Evolutionary conservation across 257 asterid genomes (phyloP).

Genomic region (Voacanga thouarsii): DNA sequence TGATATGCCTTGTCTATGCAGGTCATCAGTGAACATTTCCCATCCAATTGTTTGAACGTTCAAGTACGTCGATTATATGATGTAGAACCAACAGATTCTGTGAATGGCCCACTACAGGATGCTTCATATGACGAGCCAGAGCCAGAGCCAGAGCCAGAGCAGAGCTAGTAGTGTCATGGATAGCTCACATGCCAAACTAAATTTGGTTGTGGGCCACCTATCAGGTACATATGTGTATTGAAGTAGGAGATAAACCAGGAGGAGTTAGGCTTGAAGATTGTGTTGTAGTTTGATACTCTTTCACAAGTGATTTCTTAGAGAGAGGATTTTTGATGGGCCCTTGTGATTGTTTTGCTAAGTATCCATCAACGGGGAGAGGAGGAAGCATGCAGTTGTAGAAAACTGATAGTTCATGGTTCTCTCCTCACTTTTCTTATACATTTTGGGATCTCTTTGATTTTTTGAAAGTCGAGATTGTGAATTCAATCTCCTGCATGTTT

Average conservation of each 20-base stretch:
- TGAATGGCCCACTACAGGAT: constrained; percentile 13
- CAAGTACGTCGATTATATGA: constrained; percentile 25
- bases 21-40: constrained; percentile 32
- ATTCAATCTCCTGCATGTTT: constrained; percentile 1
- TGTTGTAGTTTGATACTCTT: background rate
- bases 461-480: constrained; percentile 16
- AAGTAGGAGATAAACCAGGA: constrained; percentile 13
- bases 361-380: background rate
- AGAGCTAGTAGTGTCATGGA: constrained; percentile 23
- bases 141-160: constrained; percentile 23
- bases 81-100: constrained; percentile 14
- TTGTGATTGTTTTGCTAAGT: background rate
- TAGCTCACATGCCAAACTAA: background rate
- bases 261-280: background rate
- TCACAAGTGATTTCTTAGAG: background rate
- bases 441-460: constrained; percentile 1
- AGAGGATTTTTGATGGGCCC: background rate
- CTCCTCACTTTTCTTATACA: background rate
- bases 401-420: background rate
- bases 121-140: constrained; percentile 17
- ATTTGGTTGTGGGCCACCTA: constrained; percentile 7
- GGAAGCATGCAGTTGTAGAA: background rate
- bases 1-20: constrained; percentile 19
- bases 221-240: constrained; percentile 15
- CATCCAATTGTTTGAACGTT: constrained; percentile 26